Percentiles rank a stretch among this genome's conserved stretches.
These are phyloP conservation scores for Monosporascus sp. DNA, from an alignment of 2,329 filamentous ascomycete species.

Conservation along the genomic window DNA sequence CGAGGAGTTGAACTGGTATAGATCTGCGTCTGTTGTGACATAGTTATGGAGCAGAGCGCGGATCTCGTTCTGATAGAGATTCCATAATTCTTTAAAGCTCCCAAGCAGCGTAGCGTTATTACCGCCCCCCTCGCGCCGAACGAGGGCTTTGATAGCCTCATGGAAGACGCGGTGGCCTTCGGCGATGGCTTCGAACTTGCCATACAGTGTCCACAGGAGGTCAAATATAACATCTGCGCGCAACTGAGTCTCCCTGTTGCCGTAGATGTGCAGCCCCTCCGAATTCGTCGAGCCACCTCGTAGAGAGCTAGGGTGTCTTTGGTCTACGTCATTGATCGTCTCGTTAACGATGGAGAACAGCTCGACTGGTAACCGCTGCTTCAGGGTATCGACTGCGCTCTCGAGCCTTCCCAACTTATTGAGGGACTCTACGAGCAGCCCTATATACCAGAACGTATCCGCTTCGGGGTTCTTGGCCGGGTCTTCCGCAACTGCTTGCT, in stretches of 20 bases:
- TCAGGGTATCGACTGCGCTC: slow-evolving; percentile 80
- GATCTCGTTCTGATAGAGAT: slow-evolving; percentile 96
- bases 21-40: slow-evolving; percentile 82
- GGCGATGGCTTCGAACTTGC: slow-evolving; percentile 94
- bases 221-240: slow-evolving; percentile 84
- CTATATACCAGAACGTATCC: slow-evolving; percentile 91
- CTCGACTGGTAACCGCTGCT: slow-evolving; percentile 89
- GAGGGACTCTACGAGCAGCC: slow-evolving; percentile 78
- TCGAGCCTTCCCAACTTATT: slow-evolving; percentile 87
- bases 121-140: slow-evolving; percentile 69
- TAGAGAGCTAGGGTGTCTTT: slow-evolving; percentile 81
- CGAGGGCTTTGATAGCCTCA: slow-evolving; percentile 82
- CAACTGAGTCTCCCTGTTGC: slow-evolving; percentile 66
- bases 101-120: slow-evolving; percentile 65
- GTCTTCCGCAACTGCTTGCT: slow-evolving; percentile 69
- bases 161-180: slow-evolving; percentile 93
- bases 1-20: slow-evolving; percentile 57
- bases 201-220: slow-evolving; percentile 84
- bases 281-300: slow-evolving; percentile 48
- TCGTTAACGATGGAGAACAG: slow-evolving; percentile 91
- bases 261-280: slow-evolving; percentile 57
- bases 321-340: slow-evolving; percentile 89
- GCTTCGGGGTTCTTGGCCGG: slow-evolving; percentile 89
- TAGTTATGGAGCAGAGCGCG: slow-evolving; percentile 92
- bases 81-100: slow-evolving; percentile 96